These are phyloP conservation scores for Anthostomella pinea DNA, from an alignment of 2,329 filamentous ascomycete species.

Conservation along the genomic window DNA sequence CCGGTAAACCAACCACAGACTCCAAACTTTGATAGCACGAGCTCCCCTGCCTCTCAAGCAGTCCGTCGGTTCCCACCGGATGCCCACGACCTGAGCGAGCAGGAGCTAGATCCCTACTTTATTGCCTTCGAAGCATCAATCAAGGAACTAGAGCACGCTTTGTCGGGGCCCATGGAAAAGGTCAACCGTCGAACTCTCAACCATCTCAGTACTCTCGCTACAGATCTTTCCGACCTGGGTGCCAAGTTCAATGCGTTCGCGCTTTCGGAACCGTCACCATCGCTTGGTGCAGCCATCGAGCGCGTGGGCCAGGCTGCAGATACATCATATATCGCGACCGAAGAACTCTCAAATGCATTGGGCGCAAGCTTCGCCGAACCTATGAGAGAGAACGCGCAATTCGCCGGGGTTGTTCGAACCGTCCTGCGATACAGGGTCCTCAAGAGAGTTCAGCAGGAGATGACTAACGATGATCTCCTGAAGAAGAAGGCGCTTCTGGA, in stretches of 20 bases:
- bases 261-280: conserved; percentile 84
- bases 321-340: conserved; percentile 91
- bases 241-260: conserved; percentile 98
- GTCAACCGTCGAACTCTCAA: conserved; percentile 87
- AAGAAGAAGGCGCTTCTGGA: conserved; percentile 83
- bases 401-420: conserved; percentile 86
- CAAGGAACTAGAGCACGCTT: conserved; percentile 81
- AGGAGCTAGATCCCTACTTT: conserved; percentile 94
- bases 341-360: conserved; percentile 83
- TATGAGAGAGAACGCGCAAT: conserved; percentile 96
- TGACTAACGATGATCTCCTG: conserved; percentile 88
- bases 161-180: conserved; percentile 94
- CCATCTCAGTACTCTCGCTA: conserved; percentile 78
- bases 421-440: conserved; percentile 87
- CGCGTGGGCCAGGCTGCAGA: conserved; percentile 92
- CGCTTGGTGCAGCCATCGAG: conserved; percentile 89
- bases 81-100: conserved; percentile 72
- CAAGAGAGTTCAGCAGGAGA: conserved; percentile 95
- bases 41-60: conserved; percentile 49
- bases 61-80: conserved; percentile 82
- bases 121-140: conserved; percentile 89
- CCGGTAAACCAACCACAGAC: conserved; percentile 36
- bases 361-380: conserved; percentile 94
- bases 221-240: conserved; percentile 88
- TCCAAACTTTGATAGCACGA: conserved; percentile 35